Evolutionary conservation across 177 flowering plant genomes (phyloP).

Genomic region (Tripterygium wilfordii): DNA sequence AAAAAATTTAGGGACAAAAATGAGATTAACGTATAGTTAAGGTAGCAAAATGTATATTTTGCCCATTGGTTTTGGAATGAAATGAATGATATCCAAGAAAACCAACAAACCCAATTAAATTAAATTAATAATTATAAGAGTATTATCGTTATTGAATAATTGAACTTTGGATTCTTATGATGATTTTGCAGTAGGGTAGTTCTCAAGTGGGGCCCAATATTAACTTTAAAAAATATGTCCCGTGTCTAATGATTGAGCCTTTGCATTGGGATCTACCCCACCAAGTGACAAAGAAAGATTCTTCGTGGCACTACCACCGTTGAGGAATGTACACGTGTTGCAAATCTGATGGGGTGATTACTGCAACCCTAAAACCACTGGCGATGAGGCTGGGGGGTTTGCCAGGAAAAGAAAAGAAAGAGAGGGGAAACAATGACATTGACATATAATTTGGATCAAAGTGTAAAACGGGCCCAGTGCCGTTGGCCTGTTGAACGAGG

Average conservation of each 20-base stretch:
- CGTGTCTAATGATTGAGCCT: conserved; percentile 20
- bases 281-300: conserved; percentile 11
- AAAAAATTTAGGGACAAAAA: too few species aligned
- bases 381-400: too few species aligned
- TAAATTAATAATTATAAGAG: too few species aligned
- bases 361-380: conserved; percentile 1
- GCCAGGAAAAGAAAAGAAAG: too few species aligned
- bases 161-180: conserved; percentile 20
- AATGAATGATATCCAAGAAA: too few species aligned
- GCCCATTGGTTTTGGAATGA: conserved; percentile 28
- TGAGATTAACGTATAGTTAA: too few species aligned
- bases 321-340: conserved; percentile 15
- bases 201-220: conserved; percentile 9
- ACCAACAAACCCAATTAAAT: conserved; percentile 1
- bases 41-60: too few species aligned
- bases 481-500: too few species aligned
- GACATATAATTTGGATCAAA: too few species aligned
- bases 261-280: conserved; percentile 1
- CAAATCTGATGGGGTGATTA: neutral
- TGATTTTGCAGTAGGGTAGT: conserved; percentile 11
- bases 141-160: too few species aligned
- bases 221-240: conserved; percentile 11
- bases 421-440: too few species aligned
- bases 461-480: too few species aligned
- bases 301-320: conserved; percentile 10